Evolutionary conservation across 2,329 filamentous ascomycete genomes (phyloP), one percentile per base, ranked within the genome.

Genomic region (Emydomyces testavorans): DNA sequence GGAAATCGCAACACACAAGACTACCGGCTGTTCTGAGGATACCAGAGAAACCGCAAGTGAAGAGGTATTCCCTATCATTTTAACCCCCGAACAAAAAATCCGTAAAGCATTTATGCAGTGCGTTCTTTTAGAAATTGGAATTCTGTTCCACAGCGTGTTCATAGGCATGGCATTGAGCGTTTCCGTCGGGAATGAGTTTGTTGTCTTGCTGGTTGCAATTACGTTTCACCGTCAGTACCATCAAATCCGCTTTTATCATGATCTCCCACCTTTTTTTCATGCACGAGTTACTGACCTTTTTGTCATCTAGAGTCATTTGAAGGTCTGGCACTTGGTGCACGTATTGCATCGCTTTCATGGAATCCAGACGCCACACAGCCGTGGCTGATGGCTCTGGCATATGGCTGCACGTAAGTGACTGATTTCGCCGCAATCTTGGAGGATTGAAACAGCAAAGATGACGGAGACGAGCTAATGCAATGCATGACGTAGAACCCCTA

Each of bases 331-430:
- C 52, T 64, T 4, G 62, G 62, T 2, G 62, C 62, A 6, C 59
- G 62, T 5, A 64, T 64, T 31, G 57, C 61, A 13, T 52, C 57
- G 1, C 56, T 64, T 2, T 53, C 58, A 3, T 64, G 61, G 61
- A 56, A 56, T 2, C 51, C 56, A 4, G 52, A 55, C 10, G 58
- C 61, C 15, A 6, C 53, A 21, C 61, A 71, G 52, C 69, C 69
- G 0, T 76, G 83, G 83, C 71, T 87, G 6, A 87, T 88, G 83
- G 83, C 85, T 1, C 66, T 88, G 11, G 82, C 82, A 1, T 88
- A 86, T 57, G 83, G 83, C 16, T 72, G 76, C 50, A 65, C 62
- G 62, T 65, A 58, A 32, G 62, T 50, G 8, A 10, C n/a, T 58
- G 18, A 20, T 18, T 31, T 6, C n/a, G n/a, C n/a, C n/a, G n/a